Evolutionary conservation across 2,329 filamentous ascomycete species (phyloP).

Genomic region (Fusarium kyushuense): DNA sequence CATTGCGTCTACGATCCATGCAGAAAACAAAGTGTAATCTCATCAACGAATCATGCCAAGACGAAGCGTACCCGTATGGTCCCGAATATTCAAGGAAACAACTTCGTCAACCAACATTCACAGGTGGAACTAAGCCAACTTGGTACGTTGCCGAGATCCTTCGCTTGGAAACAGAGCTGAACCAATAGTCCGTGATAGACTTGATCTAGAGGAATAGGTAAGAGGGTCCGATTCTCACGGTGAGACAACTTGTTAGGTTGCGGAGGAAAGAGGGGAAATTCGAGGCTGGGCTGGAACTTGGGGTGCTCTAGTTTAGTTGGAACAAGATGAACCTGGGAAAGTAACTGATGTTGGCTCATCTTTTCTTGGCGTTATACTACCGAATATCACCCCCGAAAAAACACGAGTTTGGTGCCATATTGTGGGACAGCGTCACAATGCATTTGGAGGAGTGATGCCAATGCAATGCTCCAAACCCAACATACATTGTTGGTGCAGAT

Average conservation of each 20-base stretch:
- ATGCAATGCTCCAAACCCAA: background rate
- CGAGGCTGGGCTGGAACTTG: background rate
- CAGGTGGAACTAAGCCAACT: background rate
- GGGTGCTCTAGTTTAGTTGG: background rate
- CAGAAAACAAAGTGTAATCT: background rate
- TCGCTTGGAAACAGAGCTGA: background rate
- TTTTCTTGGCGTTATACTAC: background rate
- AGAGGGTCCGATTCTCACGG: slow-evolving; percentile 16
- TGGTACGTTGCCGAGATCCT: background rate
- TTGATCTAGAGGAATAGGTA: background rate
- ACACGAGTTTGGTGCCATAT: background rate
- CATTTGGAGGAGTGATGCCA: slow-evolving; percentile 14
- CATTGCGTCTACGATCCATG: background rate
- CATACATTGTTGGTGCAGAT: slow-evolving; percentile 6
- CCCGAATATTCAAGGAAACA: background rate
- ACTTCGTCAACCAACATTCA: background rate
- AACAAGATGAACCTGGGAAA: slow-evolving; percentile 12
- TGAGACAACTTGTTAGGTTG: background rate
- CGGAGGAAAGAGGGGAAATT: slow-evolving; percentile 3
- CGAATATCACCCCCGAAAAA: slow-evolving; percentile 1
- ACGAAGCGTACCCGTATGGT: slow-evolving; percentile 2
- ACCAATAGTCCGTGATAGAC: slow-evolving; percentile 7
- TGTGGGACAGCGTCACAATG: slow-evolving; percentile 28
- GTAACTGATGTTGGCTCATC: slow-evolving; percentile 8
- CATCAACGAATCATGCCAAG: slow-evolving; percentile 5